Base-by-base conservation (phyloP, 177 flowering plant species). In the Tripterygium wilfordii region DNA sequence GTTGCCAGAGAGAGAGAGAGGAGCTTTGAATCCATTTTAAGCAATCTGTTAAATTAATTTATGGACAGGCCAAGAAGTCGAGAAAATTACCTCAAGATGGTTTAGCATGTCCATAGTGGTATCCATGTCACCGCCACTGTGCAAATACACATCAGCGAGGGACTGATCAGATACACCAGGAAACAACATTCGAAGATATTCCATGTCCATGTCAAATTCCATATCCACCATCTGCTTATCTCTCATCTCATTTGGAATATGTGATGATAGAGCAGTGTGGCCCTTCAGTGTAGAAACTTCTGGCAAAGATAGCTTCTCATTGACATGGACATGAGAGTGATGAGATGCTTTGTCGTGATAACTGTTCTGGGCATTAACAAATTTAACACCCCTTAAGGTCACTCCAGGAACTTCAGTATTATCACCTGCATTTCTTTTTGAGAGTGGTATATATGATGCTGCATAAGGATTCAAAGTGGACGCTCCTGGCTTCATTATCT, bases 61-160 rank as follows among this genome's bases (percentile, higher is more conserved):
- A n/a, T n/a, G n/a, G n/a, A n/a, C n/a, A n/a, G n/a, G n/a, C n/a
- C n/a, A n/a, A n/a, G n/a, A n/a, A n/a, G n/a, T n/a, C n/a, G n/a
- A n/a, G n/a, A 36, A 41, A 15, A 28, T 56, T 45, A 80, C 87
- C 81, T 75, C 92, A 25, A 87, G 87, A 38, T 77, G 77, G 43
- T 23, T 56, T 58, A 87, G 69, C 96, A 87, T 87, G 51, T 84
- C 92, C 33, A 72, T 30, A 12, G 96, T 49, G 40, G 85, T 74
- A 4, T 78, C 89, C 65, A 87, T 13, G 63, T 87, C 89, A 51
- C 83, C 68, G 5, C 29, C 52, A 53, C 73, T 83, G 33, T 68
- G 77, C 37, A 44, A 17, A 63, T 76, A 78, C 18, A 81, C 85
- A 59, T 75, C 87, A 48, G 57, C 31, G 46, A 87, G 68, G 24